Base-by-base conservation (phyloP, 1,284 basidiomycete genomes). In the Hymenochaete sp. region DNA sequence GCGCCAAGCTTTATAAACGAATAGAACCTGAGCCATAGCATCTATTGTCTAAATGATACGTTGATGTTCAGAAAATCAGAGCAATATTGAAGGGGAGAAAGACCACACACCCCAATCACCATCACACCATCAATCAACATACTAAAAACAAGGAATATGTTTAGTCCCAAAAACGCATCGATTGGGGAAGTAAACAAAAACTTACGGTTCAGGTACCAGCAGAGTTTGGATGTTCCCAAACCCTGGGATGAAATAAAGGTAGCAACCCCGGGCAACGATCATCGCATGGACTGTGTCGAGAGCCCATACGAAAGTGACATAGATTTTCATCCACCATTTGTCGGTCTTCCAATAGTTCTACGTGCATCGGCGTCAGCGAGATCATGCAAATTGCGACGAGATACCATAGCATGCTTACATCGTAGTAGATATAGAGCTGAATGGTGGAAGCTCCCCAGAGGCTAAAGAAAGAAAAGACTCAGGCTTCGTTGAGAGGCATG, bases 381-480 rank as follows among this genome's bases (percentile, higher is more conserved):
- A n/a, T n/a, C n/a, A n/a, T n/a, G n/a, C n/a, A n/a, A n/a, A n/a
- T n/a, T n/a, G n/a, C n/a, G n/a, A n/a, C n/a, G n/a, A n/a, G n/a
- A n/a, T n/a, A n/a, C n/a, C n/a, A n/a, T n/a, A n/a, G n/a, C n/a
- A 28, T n/a, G 21, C 46, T 13, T 6, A 43, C 46, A 37, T 47
- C 24, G 14, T 24, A 47, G 39, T 47, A 47, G 24, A 45, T 27
- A 35, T 47, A 47, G 10, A 47, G 28, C 32, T 47, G 46, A 19
- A 47, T 22, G 22, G 31, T 28, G 7, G 31, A 19, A 13, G 41
- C 28, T n/a, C 46, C 45, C 41, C 46, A 47, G 10, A 47, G 27
- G 5, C 40, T 46, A 32, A 11, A 36, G 28, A 31, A 35, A 35
- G n/a, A n/a, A n/a, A n/a, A n/a, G n/a, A n/a, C n/a, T n/a, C n/a